These are phyloP conservation scores for Avena atlantica DNA, from an alignment of 176 grass and related monocot species.

Conservation along the genomic window DNA sequence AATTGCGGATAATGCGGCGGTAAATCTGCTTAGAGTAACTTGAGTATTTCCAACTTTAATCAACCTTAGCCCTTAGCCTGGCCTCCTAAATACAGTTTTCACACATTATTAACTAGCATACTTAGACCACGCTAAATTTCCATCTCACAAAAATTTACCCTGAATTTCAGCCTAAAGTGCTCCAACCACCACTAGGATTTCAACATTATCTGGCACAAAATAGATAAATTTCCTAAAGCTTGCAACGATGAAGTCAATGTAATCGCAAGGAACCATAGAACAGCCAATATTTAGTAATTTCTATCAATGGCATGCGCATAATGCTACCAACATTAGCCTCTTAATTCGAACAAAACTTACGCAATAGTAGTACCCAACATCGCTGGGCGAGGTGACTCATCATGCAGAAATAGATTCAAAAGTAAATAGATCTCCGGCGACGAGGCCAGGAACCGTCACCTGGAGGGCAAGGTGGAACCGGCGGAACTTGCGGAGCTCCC, in stretches of 20 bases:
- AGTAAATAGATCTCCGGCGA: not conserved
- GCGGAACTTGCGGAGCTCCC: constrained; percentile 85
- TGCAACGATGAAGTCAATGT: not conserved
- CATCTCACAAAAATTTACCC: not conserved
- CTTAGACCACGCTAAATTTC: not conserved
- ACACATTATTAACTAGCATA: not conserved
- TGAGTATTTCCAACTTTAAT: not conserved
- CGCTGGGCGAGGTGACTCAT: not conserved
- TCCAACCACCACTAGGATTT: not conserved
- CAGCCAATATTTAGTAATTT: not conserved
- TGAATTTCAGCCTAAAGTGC: not conserved
- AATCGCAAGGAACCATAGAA: not conserved
- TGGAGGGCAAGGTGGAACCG: constrained; percentile 73
- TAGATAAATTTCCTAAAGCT: not conserved
- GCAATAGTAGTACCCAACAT: not conserved
- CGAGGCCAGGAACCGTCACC: constrained; percentile 17
- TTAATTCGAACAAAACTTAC: not conserved
- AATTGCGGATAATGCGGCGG: not conserved
- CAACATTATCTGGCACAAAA: not conserved
- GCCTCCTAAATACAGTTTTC: not conserved
- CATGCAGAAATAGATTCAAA: not conserved
- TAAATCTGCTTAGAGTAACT: constrained; percentile 1
- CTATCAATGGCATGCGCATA: not conserved
- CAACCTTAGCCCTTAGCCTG: not conserved
- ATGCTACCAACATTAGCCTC: not conserved